Evolutionary conservation across 2,329 filamentous ascomycete genomes (phyloP), one percentile per base, ranked within the genome.

Genomic region (Botrytis deweyae): DNA sequence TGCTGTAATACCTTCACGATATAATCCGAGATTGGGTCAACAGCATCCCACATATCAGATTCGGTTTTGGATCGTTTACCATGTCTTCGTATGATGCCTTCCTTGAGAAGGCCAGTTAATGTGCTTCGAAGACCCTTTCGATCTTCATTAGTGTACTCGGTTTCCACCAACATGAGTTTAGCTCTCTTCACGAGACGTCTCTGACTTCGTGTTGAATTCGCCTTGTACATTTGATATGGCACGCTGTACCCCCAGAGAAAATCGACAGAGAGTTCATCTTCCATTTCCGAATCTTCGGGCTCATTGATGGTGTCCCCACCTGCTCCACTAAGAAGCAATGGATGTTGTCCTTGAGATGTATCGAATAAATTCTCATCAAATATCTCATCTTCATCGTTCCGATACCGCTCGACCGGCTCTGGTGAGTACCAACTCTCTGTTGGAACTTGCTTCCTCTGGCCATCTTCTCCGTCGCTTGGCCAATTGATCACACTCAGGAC

Each of bases 341-440:
- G 67, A 52, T 74, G 72, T 14, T 61, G 29, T 12, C 33, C 61
- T n/a, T 74, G n/a, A 16, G 9, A 70, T 25, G 18, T 46, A 63
- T 72, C 72, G n/a, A 71, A 74, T 36, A 74, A 6, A 40, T 71
- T 65, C 10, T 74, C 59, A 46, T 49, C 72, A 25, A 71, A 38
- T 29, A 59, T 52, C 18, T 66, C 38, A 22, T 61, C 61, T 12
- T 71, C 52, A 49, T 44, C 58, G 14, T 40, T 36, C 25, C 4
- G 25, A 25, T 64, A 22, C 10, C 72, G 36, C 36, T 72, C 49
- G 4, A 73, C 71, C 1, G 75, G 63, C 1, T 70, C 59, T 8
- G 69, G 36, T 8, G 75, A 74, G 59, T 78, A 78, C 77, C 77
- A 78, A 46, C 65, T 75, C 38, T 78, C 74, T 0, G 75, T 77